Evolutionary conservation across 768 basidiomycete species (phyloP).

Genomic region (Pleurotus sapidus): DNA sequence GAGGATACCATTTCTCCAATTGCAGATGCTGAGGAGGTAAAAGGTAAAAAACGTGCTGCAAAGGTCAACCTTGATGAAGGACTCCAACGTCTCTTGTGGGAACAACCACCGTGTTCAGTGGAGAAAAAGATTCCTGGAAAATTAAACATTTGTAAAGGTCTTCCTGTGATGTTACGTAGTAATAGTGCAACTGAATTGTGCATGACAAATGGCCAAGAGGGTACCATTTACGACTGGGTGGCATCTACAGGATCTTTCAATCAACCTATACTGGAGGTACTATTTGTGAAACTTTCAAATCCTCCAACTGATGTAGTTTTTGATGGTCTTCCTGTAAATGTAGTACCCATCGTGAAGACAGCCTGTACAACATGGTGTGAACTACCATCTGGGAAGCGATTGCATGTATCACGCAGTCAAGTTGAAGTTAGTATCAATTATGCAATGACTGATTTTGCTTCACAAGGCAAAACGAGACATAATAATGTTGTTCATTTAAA

Average conservation of each 20-base stretch:
- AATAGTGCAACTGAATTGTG: slow-evolving; percentile 31
- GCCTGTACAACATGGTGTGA: too few species aligned
- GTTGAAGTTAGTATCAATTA: too few species aligned
- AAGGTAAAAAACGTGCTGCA: not conserved
- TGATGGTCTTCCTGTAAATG: slow-evolving; percentile 25
- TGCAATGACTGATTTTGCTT: too few species aligned
- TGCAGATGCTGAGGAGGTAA: not conserved
- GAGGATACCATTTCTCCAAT: slow-evolving; percentile 8
- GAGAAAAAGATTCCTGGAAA: slow-evolving; percentile 22
- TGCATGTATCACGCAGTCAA: too few species aligned
- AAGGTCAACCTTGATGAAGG: not conserved
- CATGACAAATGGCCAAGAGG: slow-evolving; percentile 33
- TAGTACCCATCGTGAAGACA: slow-evolving; percentile 13
- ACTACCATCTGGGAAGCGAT: too few species aligned
- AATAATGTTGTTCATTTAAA: too few species aligned
- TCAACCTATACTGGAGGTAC: slow-evolving; percentile 18
- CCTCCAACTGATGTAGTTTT: slow-evolving; percentile 20
- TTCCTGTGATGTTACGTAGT: slow-evolving; percentile 29
- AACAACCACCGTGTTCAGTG: slow-evolving; percentile 10
- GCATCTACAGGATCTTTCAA: slow-evolving; percentile 6
- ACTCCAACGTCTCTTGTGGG: slow-evolving; percentile 18
- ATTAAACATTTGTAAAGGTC: slow-evolving; percentile 25
- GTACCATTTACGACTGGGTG: slow-evolving; percentile 21
- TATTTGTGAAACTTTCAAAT: slow-evolving; percentile 26
- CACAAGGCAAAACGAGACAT: too few species aligned